phyloP scores from a whole-genome alignment of 75 land plant genomes.

The Azolla pinnata region DNA sequence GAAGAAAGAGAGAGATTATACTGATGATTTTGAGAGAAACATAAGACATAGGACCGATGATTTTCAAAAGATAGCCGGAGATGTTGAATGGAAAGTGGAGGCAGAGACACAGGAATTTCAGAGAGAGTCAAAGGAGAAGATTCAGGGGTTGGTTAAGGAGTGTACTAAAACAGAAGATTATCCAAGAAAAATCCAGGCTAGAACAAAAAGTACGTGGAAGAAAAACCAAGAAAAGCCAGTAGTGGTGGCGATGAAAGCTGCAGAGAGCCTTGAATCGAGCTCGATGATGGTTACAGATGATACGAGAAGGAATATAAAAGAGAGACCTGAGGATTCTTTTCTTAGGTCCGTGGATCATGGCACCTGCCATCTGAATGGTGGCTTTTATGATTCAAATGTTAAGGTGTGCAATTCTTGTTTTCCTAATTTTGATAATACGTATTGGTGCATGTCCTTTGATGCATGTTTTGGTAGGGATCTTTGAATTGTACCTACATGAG shows the following conservation, averaged over 20 bases:
- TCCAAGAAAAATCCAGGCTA: neutral
- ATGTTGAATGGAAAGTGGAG: neutral
- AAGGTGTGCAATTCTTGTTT: neutral
- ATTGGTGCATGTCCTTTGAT: neutral
- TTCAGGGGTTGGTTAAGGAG: neutral
- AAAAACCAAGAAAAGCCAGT: neutral
- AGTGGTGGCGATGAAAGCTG: too few species aligned
- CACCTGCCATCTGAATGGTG: too few species aligned
- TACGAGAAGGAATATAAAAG: neutral
- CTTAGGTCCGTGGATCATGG: too few species aligned
- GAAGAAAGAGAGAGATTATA: neutral
- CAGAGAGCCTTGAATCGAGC: too few species aligned
- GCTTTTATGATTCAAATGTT: neutral
- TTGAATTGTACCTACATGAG: neutral
- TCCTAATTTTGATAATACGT: neutral
- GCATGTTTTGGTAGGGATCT: neutral
- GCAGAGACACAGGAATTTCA: neutral
- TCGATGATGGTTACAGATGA: neutral
- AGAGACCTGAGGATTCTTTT: too few species aligned
- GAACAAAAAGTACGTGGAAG: neutral
- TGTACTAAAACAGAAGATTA: neutral
- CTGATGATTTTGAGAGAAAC: constrained; percentile 2
- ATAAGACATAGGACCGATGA: neutral
- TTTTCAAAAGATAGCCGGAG: neutral
- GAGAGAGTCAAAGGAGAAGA: neutral